Base-by-base conservation (phyloP, 768 basidiomycete species). In the Lentinus tigrinus region DNA sequence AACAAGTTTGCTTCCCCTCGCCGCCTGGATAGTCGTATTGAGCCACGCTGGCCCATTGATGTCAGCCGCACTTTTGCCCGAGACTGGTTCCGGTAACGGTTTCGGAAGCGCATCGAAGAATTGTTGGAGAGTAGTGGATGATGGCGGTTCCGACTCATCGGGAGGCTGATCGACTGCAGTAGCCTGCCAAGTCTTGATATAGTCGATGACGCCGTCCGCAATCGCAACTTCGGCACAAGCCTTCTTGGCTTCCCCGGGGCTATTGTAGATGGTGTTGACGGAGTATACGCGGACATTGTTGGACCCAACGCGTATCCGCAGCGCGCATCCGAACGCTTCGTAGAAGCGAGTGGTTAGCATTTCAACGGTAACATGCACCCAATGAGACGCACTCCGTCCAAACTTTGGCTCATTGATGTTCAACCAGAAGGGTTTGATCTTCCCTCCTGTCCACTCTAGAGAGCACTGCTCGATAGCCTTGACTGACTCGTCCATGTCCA, bases 41-140 rank as follows among this genome's bases (percentile, higher is more conserved):
- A 90, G 60, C 77, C 80, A 84, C 0, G 73, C 77, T 1, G 81
- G 74, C 0, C 81, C 81, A 50, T 85, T 84, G 54, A 87, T 78
- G 56, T 85, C 81, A 0, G 70, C 58, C 7, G 78, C 80, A 3
- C 75, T 68, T 61, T 76, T 77, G 14, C 76, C 73, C 1, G 75
- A 77, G 10, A 86, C 74, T 11, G 73, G 64, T 57, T 86, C 84
- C 0, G 85, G 82, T 51, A 88, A 80, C 1, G 87, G 88, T 44
- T 78, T 77, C 1, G 88, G 87, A 44, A 91, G 78, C 14, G 81
- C 69, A n/a, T 86, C 85, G 63, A 80, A 87, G 68, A 85, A 89
- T 1, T 70, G 70, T 58, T 85, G 84, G 1, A 90, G 70, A 0
- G 78, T 75, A 13, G 53, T 47, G 3, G 47, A 40, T 77, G 69